Conservation (phyloP, 164 flowering plant genomes). For the Malania oleifera region DNA sequence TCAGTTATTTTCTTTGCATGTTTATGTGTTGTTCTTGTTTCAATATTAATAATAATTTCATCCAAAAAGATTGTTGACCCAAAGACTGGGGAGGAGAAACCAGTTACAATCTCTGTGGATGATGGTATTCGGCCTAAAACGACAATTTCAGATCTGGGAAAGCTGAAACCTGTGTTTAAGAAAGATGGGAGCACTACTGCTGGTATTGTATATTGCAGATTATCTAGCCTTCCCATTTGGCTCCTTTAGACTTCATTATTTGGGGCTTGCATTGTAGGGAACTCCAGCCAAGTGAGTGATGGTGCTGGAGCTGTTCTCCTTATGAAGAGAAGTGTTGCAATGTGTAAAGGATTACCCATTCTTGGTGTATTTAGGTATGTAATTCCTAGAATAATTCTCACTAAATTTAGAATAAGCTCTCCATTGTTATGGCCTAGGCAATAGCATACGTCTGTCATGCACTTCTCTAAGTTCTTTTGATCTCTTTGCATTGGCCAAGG, state of each 20-base stretch:
- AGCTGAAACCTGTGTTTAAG: constrained; percentile 81
- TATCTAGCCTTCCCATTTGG: not conserved
- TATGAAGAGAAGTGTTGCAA: constrained; percentile 86
- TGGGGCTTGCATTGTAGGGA: constrained; percentile 41
- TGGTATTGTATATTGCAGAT: constrained; percentile 37
- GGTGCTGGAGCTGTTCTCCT: constrained; percentile 98
- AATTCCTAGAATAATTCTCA: no score
- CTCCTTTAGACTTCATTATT: not conserved
- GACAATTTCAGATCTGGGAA: constrained; percentile 55
- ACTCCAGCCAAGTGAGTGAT: constrained; percentile 97
- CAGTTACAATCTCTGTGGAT: constrained; percentile 67
- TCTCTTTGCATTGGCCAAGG: no score
- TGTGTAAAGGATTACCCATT: constrained; percentile 80
- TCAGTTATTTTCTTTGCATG: not conserved
- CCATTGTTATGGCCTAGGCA: no score
- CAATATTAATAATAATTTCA: constrained; percentile 1
- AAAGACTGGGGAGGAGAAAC: constrained; percentile 82
- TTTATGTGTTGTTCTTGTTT: not conserved
- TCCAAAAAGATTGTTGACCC: constrained; percentile 74
- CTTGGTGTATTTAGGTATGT: constrained; percentile 90
- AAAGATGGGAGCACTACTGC: constrained; percentile 92
- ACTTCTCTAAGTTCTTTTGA: no score
- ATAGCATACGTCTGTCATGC: no score
- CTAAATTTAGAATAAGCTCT: not conserved
- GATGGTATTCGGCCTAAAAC: constrained; percentile 88